Evolutionary conservation across 1,284 basidiomycete species (phyloP).

Genomic region (Schizophyllum amplum): DNA sequence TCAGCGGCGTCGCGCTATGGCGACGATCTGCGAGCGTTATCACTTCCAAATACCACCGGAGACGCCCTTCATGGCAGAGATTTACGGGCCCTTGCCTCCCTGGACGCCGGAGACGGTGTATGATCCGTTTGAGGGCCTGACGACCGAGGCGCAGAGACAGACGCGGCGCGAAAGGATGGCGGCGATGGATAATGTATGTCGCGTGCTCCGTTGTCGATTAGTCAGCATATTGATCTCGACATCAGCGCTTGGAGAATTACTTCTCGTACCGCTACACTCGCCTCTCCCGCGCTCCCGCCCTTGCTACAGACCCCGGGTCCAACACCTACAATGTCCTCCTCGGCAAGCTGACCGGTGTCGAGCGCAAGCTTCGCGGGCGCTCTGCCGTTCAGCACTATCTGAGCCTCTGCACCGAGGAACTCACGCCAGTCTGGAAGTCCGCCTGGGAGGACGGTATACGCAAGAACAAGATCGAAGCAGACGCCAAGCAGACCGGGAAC

Average conservation of each 20-base stretch:
- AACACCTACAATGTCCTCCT: neutral
- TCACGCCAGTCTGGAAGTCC: neutral
- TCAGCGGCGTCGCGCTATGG: too few species aligned
- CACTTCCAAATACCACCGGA: too few species aligned
- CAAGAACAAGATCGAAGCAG: too few species aligned
- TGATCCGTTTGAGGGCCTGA: neutral
- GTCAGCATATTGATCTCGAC: neutral
- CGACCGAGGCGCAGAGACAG: neutral
- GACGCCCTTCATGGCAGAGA: too few species aligned
- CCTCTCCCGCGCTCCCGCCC: neutral
- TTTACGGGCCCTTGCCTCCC: too few species aligned
- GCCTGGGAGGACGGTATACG: too few species aligned
- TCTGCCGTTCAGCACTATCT: neutral
- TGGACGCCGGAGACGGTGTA: neutral
- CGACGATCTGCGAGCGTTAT: too few species aligned
- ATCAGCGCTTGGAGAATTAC: neutral
- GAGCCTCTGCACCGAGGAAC: neutral
- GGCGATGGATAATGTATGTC: neutral
- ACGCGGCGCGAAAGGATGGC: neutral
- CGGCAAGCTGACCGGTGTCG: neutral
- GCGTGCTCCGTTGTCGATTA: neutral
- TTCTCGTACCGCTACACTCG: neutral
- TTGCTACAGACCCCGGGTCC: neutral
- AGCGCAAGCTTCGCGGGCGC: too few species aligned
- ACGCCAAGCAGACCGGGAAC: neutral